A percentile compares a stretch with the other conserved stretches of the same genome.
Evolutionary conservation across 768 basidiomycete genomes (phyloP).

Genomic region (Coprinopsis cinerea): DNA sequence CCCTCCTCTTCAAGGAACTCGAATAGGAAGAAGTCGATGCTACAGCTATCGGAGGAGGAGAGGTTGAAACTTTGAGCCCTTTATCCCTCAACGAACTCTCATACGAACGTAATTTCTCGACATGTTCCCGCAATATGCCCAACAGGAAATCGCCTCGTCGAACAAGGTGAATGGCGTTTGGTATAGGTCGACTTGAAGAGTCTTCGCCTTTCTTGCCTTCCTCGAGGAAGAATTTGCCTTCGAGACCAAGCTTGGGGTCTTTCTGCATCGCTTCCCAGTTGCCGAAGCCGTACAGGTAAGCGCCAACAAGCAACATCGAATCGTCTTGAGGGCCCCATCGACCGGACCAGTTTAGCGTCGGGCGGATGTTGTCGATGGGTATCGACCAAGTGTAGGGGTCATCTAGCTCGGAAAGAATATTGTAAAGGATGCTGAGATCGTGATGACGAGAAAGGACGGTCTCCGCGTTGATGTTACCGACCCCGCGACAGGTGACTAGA

Average conservation of each 20-base stretch:
- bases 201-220: constrained; percentile 95
- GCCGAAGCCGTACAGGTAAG: constrained; percentile 90
- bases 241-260: constrained; percentile 75
- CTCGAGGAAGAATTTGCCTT: constrained; percentile 96
- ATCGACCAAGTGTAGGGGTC: constrained; percentile 81
- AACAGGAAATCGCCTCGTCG: constrained; percentile 94
- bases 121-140: constrained; percentile 76
- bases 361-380: constrained; percentile 89
- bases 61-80: constrained; percentile 66
- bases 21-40: constrained; percentile 62
- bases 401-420: constrained; percentile 65
- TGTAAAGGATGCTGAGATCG: constrained; percentile 83
- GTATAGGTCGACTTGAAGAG: constrained; percentile 77
- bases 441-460: constrained; percentile 87
- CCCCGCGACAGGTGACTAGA: constrained; percentile 82
- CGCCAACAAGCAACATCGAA: constrained; percentile 90
- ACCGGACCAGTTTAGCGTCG: constrained; percentile 94
- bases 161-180: constrained; percentile 96
- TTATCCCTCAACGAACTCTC: constrained; percentile 72
- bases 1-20: constrained; percentile 64
- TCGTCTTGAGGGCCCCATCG: constrained; percentile 92
- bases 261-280: constrained; percentile 96
- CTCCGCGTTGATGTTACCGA: constrained; percentile 95
- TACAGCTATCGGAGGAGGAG: constrained; percentile 68
- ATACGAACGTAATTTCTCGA: constrained; percentile 86